Base-by-base conservation (phyloP, 768 basidiomycete genomes). In the Tephrocybe rancida region DNA sequence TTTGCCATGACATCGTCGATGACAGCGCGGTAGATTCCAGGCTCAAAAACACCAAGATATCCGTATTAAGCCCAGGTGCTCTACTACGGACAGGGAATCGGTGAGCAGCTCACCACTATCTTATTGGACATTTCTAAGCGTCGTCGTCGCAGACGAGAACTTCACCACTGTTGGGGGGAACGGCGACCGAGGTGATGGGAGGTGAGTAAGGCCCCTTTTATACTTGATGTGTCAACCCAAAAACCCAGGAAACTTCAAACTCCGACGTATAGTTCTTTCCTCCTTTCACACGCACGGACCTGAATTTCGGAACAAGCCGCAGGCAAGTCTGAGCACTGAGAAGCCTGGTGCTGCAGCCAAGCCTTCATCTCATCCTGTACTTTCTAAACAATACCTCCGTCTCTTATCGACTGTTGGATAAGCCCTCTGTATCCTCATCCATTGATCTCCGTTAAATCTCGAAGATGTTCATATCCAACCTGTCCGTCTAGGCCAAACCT, bases 71-170 rank as follows among this genome's bases (percentile, higher is more conserved):
- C 75, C 77, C 76, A 73, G 63, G 58, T 69, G 73, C 68, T 77
- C 80, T 83, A 83, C 80, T 77, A 80, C 73, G 69, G 70, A 74
- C 71, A 73, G 64, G 72, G 73, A 73, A 73, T 79, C 73, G 76
- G 82, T 81, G 85, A 83, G 81, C 76, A 85, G 88, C 90, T 91
- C 83, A 95, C 93, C 86, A 96, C 94, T 80, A 94, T 92, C 81
- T 95, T 95, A 88, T 96, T 96, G 56, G 93, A 95, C 94, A 95
- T 96, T 48, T 63, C 63, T 67, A 62, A 65, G 32, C 51, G 52
- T 54, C 61, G 56, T 60, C 60, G 61, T 60, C 55, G 62, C 44
- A 19, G 24, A 54, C 52, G 65, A 67, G 65, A 70, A 65, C 61
- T 68, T 69, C 67, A 68, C 71, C 68, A 64, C 70, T 65, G 59